These are phyloP conservation scores for Leucogyrophana mollusca DNA, from an alignment of 768 basidiomycete species.

Conservation along the genomic window DNA sequence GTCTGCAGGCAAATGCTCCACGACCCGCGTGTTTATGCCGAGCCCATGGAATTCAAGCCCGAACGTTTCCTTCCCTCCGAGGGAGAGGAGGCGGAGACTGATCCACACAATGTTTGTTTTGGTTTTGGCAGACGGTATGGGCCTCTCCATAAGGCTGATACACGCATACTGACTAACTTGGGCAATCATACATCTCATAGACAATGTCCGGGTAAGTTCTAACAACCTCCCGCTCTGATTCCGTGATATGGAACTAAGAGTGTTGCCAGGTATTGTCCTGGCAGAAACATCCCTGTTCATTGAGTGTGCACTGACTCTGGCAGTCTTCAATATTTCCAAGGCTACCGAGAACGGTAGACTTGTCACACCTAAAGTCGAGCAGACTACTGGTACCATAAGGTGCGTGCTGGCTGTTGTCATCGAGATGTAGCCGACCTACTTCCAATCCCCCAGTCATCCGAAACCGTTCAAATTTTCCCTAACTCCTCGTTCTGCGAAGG, in stretches of 20 bases:
- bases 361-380: constrained; percentile 3
- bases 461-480: constrained; percentile 16
- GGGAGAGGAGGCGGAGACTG: constrained; percentile 13
- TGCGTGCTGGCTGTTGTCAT: neutral
- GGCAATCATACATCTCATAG: neutral
- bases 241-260: neutral
- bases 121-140: constrained; percentile 25
- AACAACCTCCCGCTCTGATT: neutral
- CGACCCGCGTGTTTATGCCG: constrained; percentile 25
- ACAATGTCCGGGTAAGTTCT: constrained; percentile 1
- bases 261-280: neutral
- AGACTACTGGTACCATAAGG: neutral
- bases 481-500: constrained; percentile 10
- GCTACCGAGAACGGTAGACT: constrained; percentile 3
- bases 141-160: neutral
- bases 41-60: constrained; percentile 27
- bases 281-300: constrained; percentile 10
- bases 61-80: constrained; percentile 22
- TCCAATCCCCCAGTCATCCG: constrained; percentile 11
- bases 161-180: neutral
- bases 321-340: constrained; percentile 8
- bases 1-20: constrained; percentile 21
- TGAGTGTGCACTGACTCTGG: constrained; percentile 3
- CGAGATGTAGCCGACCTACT: too few species aligned
- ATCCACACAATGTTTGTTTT: constrained; percentile 17